A percentile compares a stretch with the other conserved stretches of the same genome.
Evolutionary conservation across 306 rosid species (phyloP).

Genomic region (Lotus japonicus): DNA sequence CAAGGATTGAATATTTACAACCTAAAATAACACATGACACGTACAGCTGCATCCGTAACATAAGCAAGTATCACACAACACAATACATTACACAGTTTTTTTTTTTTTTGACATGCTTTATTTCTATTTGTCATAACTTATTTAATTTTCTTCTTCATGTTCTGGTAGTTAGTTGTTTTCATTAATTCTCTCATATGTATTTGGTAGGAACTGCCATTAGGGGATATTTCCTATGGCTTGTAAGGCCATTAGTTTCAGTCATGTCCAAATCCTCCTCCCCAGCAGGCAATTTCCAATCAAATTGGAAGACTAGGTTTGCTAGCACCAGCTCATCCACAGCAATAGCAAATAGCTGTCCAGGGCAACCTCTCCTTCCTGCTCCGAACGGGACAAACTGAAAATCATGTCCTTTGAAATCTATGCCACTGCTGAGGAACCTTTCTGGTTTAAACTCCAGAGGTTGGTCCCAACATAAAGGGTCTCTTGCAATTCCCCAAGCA

Average conservation of each 20-base stretch:
- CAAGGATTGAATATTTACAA: no score
- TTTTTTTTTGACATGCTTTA: no score
- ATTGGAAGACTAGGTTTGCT: not conserved
- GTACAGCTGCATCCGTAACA: no score
- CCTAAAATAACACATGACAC: no score
- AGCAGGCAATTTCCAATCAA: constrained; percentile 8
- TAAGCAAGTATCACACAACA: no score
- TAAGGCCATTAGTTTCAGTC: not conserved
- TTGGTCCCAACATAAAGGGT: constrained; percentile 14
- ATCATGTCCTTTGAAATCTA: constrained; percentile 21
- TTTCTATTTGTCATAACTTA: no score
- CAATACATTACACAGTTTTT: no score
- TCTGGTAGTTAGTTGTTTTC: no score
- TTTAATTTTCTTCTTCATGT: no score
- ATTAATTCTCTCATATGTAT: no score
- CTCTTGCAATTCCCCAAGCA: constrained; percentile 19
- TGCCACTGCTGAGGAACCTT: constrained; percentile 4
- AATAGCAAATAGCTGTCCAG: constrained; percentile 2
- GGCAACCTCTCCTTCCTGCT: constrained; percentile 32
- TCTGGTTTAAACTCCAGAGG: constrained; percentile 28
- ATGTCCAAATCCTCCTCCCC: constrained; percentile 8
- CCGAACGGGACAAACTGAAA: constrained; percentile 25
- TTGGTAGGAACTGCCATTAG: not conserved
- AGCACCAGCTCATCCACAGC: constrained; percentile 4
- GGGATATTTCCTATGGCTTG: not conserved